A percentile compares a stretch with the other conserved stretches of the same genome.
Evolutionary conservation across 371 early-diverging fungal genomes (phyloP).

Genomic region (Globomyces sp.): DNA sequence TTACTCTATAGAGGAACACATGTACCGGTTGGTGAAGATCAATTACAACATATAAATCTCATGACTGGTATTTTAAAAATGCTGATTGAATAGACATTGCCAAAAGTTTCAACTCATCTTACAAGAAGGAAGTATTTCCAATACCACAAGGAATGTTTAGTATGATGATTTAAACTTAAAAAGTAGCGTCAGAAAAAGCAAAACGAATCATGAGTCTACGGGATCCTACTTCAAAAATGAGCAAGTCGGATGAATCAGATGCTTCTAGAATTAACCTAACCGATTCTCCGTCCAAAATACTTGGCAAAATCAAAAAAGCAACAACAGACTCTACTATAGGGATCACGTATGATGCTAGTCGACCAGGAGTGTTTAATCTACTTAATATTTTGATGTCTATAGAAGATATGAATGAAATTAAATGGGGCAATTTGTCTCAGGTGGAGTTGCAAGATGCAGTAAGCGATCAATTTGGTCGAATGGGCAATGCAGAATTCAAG

Average conservation of each 20-base stretch:
- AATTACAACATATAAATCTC: slow-evolving; percentile 88
- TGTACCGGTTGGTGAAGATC: slow-evolving; percentile 94
- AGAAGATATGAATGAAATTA: slow-evolving; percentile 30
- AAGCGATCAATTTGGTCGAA: slow-evolving; percentile 18
- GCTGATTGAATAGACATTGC: slow-evolving; percentile 55
- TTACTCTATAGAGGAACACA: slow-evolving; percentile 85
- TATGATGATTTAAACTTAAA: slow-evolving; percentile 32
- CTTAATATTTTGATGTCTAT: slow-evolving; percentile 48
- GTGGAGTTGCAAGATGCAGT: slow-evolving; percentile 45
- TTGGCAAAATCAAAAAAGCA: slow-evolving; percentile 69
- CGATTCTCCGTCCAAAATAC: slow-evolving; percentile 69
- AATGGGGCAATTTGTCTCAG: slow-evolving; percentile 38
- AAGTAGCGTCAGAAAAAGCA: slow-evolving; percentile 20
- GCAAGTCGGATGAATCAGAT: slow-evolving; percentile 79
- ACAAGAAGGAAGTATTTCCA: slow-evolving; percentile 58
- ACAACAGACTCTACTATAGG: slow-evolving; percentile 67
- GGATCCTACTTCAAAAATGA: slow-evolving; percentile 82
- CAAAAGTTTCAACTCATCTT: slow-evolving; percentile 68
- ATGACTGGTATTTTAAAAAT: slow-evolving; percentile 39
- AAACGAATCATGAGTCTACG: slow-evolving; percentile 85
- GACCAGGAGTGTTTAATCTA: slow-evolving; percentile 87
- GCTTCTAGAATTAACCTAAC: slow-evolving; percentile 71
- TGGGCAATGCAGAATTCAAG: slow-evolving; percentile 67
- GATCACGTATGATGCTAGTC: slow-evolving; percentile 70
- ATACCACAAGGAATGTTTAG: slow-evolving; percentile 67